These are phyloP conservation scores for Stemphylium beticola DNA, from an alignment of 2,329 filamentous ascomycete species.

Conservation along the genomic window DNA sequence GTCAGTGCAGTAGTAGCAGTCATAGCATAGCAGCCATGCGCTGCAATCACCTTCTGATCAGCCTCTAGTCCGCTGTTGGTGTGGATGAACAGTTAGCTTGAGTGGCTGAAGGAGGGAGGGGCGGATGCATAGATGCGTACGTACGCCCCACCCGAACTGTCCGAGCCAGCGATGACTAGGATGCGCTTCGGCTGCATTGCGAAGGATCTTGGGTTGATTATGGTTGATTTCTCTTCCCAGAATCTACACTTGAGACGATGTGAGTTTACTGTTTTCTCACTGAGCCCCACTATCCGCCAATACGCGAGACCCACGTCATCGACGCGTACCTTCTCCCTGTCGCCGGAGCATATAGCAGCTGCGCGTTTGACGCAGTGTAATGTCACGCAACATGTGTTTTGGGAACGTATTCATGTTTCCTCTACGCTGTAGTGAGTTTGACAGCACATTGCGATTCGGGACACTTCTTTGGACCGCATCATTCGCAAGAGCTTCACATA, in stretches of 20 bases:
- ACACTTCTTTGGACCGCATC: background rate
- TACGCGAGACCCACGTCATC: slow-evolving; percentile 37
- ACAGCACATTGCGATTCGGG: too few relatives aligned
- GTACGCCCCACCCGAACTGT: slow-evolving; percentile 89
- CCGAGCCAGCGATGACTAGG: slow-evolving; percentile 84
- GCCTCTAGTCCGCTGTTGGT: slow-evolving; percentile 81
- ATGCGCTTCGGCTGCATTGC: slow-evolving; percentile 59
- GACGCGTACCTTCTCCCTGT: slow-evolving; percentile 2
- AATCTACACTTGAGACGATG: slow-evolving; percentile 1
- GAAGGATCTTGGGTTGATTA: background rate
- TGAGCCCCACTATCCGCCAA: slow-evolving; percentile 34
- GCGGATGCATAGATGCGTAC: slow-evolving; percentile 55
- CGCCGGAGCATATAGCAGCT: background rate
- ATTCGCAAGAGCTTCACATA: background rate
- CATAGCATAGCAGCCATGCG: slow-evolving; percentile 94
- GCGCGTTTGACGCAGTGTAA: background rate
- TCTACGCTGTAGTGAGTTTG: background rate
- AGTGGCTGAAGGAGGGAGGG: slow-evolving; percentile 18
- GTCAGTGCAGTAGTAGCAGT: slow-evolving; percentile 94
- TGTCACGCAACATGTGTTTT: background rate
- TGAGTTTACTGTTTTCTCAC: slow-evolving; percentile 8
- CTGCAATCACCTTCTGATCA: slow-evolving; percentile 91
- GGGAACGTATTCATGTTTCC: background rate
- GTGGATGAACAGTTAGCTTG: slow-evolving; percentile 25
- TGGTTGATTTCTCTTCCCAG: background rate